Evolutionary conservation across 176 grass and related monocot genomes (phyloP).

Genomic region (Phyllostachys edulis): DNA sequence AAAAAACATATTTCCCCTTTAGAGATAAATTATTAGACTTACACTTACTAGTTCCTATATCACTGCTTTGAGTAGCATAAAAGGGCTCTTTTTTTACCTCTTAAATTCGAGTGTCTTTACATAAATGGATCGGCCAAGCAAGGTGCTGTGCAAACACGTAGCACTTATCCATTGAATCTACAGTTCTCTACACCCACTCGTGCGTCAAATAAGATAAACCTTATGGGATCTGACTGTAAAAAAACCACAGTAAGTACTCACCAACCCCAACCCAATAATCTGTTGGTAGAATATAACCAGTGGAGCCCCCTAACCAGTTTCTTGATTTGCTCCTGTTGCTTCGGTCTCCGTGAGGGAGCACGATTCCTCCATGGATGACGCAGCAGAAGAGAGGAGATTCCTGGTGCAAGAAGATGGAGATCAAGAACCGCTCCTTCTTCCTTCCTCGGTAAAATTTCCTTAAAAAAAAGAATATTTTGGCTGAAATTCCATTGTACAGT

Average conservation of each 20-base stretch:
- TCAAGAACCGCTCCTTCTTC: slow-evolving; percentile 23
- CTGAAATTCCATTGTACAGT: background rate
- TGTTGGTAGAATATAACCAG: background rate
- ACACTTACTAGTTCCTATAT: too few species aligned
- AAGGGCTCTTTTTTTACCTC: too few species aligned
- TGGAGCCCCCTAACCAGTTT: background rate
- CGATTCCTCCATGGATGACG: slow-evolving; percentile 29
- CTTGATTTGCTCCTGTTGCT: slow-evolving; percentile 8
- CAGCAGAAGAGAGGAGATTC: background rate
- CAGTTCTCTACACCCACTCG: too few species aligned
- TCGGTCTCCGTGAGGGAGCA: background rate
- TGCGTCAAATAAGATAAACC: background rate
- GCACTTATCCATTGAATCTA: too few species aligned
- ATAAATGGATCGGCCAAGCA: too few species aligned
- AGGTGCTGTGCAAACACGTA: too few species aligned
- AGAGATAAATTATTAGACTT: too few species aligned
- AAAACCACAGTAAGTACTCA: background rate
- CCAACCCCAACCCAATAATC: background rate
- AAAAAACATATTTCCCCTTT: too few species aligned
- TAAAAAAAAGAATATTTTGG: too few species aligned
- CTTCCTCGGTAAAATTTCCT: background rate
- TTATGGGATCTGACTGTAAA: background rate
- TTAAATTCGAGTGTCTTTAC: too few species aligned
- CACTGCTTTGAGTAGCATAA: too few species aligned
- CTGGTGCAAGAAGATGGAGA: slow-evolving; percentile 23